A percentile compares a stretch with the other conserved stretches of the same genome.
Conservation (phyloP, 805 yeast species). For the Groenewaldozyma tartarivorans region DNA sequence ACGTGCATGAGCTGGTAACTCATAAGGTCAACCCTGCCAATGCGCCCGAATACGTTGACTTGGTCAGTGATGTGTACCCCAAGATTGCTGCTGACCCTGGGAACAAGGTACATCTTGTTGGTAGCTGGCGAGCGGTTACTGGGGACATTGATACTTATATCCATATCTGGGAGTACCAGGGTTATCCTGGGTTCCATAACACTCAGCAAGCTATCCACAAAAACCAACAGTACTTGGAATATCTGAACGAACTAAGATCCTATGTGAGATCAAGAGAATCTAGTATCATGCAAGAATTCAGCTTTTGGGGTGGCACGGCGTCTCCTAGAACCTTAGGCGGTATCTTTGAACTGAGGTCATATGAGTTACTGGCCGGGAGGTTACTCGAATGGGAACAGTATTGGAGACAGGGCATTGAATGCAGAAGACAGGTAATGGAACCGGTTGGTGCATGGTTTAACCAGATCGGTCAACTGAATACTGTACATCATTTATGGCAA, state of each 20-base stretch:
- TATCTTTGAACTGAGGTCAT: conserved; percentile 32
- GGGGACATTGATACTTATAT: conserved; percentile 35
- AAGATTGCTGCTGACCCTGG: conserved; percentile 24
- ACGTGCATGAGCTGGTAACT: conserved; percentile 32
- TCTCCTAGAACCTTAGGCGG: conserved; percentile 34
- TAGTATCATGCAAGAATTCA: conserved; percentile 33
- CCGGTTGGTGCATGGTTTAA: conserved; percentile 39
- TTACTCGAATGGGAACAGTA: conserved; percentile 35
- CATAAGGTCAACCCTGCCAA: conserved; percentile 30
- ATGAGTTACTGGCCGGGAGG: conserved; percentile 31
- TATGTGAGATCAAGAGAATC: conserved; percentile 27
- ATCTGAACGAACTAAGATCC: conserved; percentile 24
- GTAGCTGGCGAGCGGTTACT: conserved; percentile 33
- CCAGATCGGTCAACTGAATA: conserved; percentile 31
- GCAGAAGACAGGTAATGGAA: conserved; percentile 37
- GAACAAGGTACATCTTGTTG: conserved; percentile 30
- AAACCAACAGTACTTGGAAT: conserved; percentile 23
- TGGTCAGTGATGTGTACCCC: conserved; percentile 27
- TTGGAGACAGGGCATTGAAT: conserved; percentile 33
- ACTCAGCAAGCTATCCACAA: conserved; percentile 28
- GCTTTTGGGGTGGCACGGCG: conserved; percentile 38
- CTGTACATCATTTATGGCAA: conserved; percentile 36
- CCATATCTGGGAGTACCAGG: conserved; percentile 36
- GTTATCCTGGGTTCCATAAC: conserved; percentile 32
- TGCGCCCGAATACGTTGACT: conserved; percentile 28